Percentiles rank a stretch among this genome's conserved stretches.
Evolutionary conservation across 148 eudicot genomes (phyloP).

Genomic region (Pharnaceum exiguum): DNA sequence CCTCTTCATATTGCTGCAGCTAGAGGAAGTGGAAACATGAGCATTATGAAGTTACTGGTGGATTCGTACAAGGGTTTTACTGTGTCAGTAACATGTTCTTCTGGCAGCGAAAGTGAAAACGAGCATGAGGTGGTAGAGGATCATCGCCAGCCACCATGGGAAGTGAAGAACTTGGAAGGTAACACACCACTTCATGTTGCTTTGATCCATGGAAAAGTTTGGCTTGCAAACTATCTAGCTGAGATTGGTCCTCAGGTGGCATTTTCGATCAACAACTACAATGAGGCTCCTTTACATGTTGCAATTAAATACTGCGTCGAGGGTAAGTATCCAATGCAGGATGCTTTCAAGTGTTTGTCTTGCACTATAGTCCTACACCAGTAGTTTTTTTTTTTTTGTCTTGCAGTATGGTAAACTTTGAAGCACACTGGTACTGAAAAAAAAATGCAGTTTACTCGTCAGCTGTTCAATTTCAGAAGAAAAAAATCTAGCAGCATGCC

Average conservation of each 20-base stretch:
- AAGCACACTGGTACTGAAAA: no score
- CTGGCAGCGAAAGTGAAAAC: neutral
- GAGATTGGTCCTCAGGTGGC: slow-evolving; percentile 2
- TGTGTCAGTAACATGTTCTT: neutral
- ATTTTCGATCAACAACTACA: neutral
- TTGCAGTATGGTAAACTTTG: no score
- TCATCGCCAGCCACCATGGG: slow-evolving; percentile 3
- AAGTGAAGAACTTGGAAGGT: neutral
- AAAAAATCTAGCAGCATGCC: no score
- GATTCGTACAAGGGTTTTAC: neutral
- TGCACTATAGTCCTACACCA: no score
- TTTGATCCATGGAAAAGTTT: slow-evolving; percentile 1
- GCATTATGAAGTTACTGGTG: slow-evolving; percentile 5
- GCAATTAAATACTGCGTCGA: neutral
- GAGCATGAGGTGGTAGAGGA: neutral
- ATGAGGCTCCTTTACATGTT: slow-evolving; percentile 19
- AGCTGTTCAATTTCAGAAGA: no score
- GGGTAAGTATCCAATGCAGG: slow-evolving; percentile 6
- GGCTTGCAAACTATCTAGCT: neutral
- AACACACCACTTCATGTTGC: slow-evolving; percentile 20
- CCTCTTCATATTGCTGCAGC: slow-evolving; percentile 17
- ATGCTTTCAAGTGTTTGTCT: no score
- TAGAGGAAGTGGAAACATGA: slow-evolving; percentile 2
- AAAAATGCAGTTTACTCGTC: no score
- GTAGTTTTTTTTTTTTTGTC: no score